phyloP scores from a whole-genome alignment of 768 basidiomycete species.

The Leccinum rimulosum region DNA sequence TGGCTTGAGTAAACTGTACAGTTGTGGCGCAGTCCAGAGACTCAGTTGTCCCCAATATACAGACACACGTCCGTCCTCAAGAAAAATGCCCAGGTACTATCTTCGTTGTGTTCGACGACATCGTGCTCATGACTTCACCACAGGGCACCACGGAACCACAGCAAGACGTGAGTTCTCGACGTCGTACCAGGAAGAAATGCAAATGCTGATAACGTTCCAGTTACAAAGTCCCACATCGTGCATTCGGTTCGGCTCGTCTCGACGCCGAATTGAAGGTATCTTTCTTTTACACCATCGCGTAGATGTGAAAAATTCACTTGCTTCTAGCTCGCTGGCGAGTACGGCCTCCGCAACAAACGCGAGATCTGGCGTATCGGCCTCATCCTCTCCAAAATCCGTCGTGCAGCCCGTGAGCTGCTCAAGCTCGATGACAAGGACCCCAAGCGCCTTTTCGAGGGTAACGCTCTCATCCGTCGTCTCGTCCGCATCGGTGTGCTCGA shows the following conservation, averaged over 20 bases:
- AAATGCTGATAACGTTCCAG: conserved; percentile 58
- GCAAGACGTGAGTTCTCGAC: conserved; percentile 90
- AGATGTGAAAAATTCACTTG: background rate
- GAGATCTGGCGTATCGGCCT: conserved; percentile 99
- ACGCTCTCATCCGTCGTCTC: conserved; percentile 92
- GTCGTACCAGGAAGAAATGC: conserved; percentile 61
- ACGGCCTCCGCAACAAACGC: conserved; percentile 99
- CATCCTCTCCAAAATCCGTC: conserved; percentile 98
- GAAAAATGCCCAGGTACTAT: conserved; percentile 81
- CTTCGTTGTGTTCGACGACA: conserved; percentile 13
- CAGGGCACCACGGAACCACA: conserved; percentile 90
- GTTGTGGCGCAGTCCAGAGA: conserved; percentile 44
- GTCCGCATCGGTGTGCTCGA: conserved; percentile 99
- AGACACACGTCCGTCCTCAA: conserved; percentile 45
- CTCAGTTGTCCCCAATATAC: conserved; percentile 36
- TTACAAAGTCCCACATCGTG: conserved; percentile 98
- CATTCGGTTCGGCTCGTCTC: conserved; percentile 96
- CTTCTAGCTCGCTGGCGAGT: conserved; percentile 94
- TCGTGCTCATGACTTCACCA: conserved; percentile 27
- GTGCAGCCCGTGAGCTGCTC: conserved; percentile 99
- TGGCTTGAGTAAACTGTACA: conserved; percentile 67
- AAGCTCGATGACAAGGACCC: conserved; percentile 99
- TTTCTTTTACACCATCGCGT: background rate
- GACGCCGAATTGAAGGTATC: conserved; percentile 97
- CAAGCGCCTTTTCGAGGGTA: conserved; percentile 99